Conservation (phyloP, 2,329 filamentous ascomycete genomes). For the Penicillium concentricum region DNA sequence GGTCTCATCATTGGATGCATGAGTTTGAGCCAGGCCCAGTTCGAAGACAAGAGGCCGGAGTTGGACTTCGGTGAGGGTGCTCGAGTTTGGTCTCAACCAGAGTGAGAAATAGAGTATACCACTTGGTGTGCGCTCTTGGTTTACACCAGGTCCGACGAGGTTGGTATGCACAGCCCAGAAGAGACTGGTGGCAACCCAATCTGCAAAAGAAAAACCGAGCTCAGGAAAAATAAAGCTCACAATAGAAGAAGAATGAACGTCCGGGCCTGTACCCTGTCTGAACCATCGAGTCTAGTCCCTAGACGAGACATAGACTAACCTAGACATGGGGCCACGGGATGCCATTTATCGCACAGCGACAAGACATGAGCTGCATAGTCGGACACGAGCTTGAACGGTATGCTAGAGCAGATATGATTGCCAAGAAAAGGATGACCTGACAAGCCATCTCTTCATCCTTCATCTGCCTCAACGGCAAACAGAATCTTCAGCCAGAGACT, state of each 20-base stretch:
- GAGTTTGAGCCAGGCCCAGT: background rate
- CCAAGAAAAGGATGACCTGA: background rate
- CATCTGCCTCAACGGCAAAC: constrained; percentile 49
- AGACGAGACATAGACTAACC: background rate
- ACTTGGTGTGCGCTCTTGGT: background rate
- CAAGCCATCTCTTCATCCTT: constrained; percentile 9
- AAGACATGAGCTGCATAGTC: background rate
- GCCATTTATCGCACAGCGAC: background rate
- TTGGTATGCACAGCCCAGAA: background rate
- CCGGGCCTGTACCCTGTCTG: too few species aligned
- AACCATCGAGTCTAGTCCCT: background rate
- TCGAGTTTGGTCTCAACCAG: background rate
- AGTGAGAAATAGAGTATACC: background rate
- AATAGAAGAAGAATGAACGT: background rate
- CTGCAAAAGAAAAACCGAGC: background rate
- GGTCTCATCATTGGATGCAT: background rate
- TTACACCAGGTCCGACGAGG: background rate
- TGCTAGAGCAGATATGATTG: background rate
- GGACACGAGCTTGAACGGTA: background rate
- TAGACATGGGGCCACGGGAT: background rate
- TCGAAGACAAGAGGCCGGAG: background rate
- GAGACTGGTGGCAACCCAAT: background rate
- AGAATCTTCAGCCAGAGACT: constrained; percentile 63
- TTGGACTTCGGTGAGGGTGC: background rate
- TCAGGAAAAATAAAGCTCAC: background rate